Percentiles rank a stretch among this genome's conserved stretches.
phyloP scores from a whole-genome alignment of 805 yeast species.

The Groenewaldozyma salmanticensis region DNA sequence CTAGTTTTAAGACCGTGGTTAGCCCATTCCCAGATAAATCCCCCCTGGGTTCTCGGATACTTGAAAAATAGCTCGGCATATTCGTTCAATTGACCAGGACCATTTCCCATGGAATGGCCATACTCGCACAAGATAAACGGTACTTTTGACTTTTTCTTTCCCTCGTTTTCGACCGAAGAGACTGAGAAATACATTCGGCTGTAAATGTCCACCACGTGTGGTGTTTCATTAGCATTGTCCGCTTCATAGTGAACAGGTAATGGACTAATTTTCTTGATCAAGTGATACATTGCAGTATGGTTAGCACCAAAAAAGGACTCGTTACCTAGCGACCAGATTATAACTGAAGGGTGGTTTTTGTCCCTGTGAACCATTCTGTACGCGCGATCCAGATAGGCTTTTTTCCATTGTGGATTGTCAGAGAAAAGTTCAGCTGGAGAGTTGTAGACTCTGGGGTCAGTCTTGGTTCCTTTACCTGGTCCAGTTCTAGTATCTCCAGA shows the following conservation, averaged over 20 bases:
- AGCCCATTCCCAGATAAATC: constrained; percentile 33
- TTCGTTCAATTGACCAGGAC: constrained; percentile 28
- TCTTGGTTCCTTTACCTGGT: constrained; percentile 2
- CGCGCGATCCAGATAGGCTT: constrained; percentile 30
- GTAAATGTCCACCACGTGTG: constrained; percentile 22
- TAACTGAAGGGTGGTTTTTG: constrained; percentile 27
- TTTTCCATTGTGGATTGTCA: constrained; percentile 27
- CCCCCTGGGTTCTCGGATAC: constrained; percentile 27
- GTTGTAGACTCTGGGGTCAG: constrained; percentile 9
- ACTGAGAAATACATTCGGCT: constrained; percentile 28
- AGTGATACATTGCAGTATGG: constrained; percentile 25
- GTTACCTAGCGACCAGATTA: constrained; percentile 34
- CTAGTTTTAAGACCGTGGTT: constrained; percentile 26
- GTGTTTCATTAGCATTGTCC: constrained; percentile 21
- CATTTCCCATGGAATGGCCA: constrained; percentile 33
- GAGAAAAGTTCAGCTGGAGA: constrained; percentile 23
- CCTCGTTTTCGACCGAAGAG: constrained; percentile 19
- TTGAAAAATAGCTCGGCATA: constrained; percentile 27
- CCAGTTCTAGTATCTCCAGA: background rate
- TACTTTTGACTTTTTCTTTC: constrained; percentile 16
- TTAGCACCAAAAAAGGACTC: constrained; percentile 30
- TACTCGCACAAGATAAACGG: constrained; percentile 31
- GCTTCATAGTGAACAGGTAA: constrained; percentile 31
- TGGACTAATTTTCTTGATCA: constrained; percentile 22
- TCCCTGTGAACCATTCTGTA: constrained; percentile 27